Conservation (phyloP, 164 flowering plant genomes). For the Taxillus chinensis region DNA sequence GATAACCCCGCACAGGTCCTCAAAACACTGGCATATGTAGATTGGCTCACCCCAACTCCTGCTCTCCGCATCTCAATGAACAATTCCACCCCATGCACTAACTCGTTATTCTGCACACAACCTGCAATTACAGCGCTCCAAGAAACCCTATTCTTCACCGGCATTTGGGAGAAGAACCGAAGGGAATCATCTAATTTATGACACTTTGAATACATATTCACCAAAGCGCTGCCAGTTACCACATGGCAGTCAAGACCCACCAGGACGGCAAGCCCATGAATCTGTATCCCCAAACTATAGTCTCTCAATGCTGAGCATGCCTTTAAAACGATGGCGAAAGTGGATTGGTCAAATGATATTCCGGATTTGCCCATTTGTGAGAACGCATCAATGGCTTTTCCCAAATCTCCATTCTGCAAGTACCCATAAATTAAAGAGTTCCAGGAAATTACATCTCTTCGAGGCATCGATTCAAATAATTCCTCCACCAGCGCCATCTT, state of each 20-base stretch:
- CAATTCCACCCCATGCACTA: conserved; percentile 32
- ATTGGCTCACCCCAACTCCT: conserved; percentile 57
- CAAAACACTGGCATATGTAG: conserved; percentile 67
- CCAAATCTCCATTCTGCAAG: conserved; percentile 34
- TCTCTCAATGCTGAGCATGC: conserved; percentile 40
- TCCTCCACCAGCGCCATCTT: conserved; percentile 31
- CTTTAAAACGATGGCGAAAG: conserved; percentile 50
- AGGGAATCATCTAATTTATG: conserved; percentile 32
- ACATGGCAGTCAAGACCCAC: conserved; percentile 52
- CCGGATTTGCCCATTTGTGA: conserved; percentile 29
- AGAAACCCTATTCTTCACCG: conserved; percentile 55
- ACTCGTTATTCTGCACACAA: conserved; percentile 43
- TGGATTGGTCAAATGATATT: conserved; percentile 30
- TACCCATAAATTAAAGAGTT: conserved; percentile 67
- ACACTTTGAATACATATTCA: conserved; percentile 81
- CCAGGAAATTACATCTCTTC: conserved; percentile 67
- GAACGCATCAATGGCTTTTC: conserved; percentile 29
- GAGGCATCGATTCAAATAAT: conserved; percentile 51
- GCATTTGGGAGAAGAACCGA: conserved; percentile 38
- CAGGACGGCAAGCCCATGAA: conserved; percentile 47
- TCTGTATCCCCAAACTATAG: conserved; percentile 31
- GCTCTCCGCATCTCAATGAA: conserved; percentile 52
- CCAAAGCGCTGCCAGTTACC: conserved; percentile 59
- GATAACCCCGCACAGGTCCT: conserved; percentile 57
- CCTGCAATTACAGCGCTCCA: conserved; percentile 85